phyloP scores from a whole-genome alignment of 371 early-diverging fungal genomes.

The Actinomortierella wolfii region DNA sequence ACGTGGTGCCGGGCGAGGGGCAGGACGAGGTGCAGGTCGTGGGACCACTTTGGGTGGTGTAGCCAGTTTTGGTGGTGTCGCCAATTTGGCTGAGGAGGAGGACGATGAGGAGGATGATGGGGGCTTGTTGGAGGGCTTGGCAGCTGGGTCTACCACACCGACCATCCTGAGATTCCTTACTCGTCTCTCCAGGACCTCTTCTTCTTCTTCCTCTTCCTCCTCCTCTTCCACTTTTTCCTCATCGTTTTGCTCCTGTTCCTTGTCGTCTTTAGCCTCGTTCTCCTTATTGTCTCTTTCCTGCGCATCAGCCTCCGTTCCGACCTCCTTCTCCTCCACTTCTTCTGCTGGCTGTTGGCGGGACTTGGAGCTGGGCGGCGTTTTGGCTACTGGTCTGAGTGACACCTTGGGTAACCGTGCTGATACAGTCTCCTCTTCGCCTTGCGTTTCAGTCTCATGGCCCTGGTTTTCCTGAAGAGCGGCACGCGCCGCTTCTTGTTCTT shows the following conservation, averaged over 20 bases:
- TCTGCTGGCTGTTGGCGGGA: no score
- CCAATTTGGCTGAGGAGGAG: background rate
- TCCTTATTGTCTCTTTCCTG: no score
- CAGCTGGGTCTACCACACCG: background rate
- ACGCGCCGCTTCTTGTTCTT: slow-evolving; percentile 10
- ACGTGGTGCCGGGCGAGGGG: slow-evolving; percentile 26
- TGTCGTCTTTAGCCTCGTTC: background rate
- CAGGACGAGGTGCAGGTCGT: slow-evolving; percentile 6
- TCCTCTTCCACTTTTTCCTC: slow-evolving; percentile 2
- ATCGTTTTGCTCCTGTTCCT: background rate
- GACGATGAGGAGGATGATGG: background rate
- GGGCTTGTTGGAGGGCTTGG: slow-evolving; percentile 2
- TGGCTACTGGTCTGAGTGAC: no score
- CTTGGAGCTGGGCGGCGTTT: no score
- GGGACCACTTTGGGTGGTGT: background rate
- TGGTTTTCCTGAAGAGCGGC: background rate
- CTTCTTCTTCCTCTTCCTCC: slow-evolving; percentile 35
- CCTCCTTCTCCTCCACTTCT: background rate
- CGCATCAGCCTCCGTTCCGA: background rate
- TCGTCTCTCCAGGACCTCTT: slow-evolving; percentile 25
- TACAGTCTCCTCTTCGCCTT: background rate
- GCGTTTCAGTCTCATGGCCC: background rate
- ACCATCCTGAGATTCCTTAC: slow-evolving; percentile 9
- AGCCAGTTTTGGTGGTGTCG: background rate
- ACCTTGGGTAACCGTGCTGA: no score